phyloP scores from a whole-genome alignment of 2,329 filamentous ascomycete genomes.

The Penicillium janthinellum region DNA sequence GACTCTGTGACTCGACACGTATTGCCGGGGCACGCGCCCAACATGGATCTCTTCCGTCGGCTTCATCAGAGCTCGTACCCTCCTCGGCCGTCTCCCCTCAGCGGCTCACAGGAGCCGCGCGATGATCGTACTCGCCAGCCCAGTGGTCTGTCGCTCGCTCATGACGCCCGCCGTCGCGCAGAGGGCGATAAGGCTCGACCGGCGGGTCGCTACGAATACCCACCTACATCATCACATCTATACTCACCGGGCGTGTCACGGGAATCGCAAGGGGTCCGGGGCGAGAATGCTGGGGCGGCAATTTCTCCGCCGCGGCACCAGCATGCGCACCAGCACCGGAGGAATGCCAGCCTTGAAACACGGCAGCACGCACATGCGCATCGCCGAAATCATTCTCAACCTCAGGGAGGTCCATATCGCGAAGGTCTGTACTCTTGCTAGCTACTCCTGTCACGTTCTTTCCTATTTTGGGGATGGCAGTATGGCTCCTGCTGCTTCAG shows the following conservation, averaged over 20 bases:
- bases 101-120: slow-evolving; percentile 34
- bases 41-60: slow-evolving; percentile 34
- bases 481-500: neutral
- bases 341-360: slow-evolving; percentile 13
- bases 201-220: slow-evolving; percentile 19
- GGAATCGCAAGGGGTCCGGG: slow-evolving; percentile 22
- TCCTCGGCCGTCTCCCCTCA: slow-evolving; percentile 36
- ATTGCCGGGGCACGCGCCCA: slow-evolving; percentile 7
- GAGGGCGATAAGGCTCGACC: slow-evolving; percentile 23
- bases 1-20: neutral
- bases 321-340: slow-evolving; percentile 19
- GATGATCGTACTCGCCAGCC: slow-evolving; percentile 30
- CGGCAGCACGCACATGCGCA: slow-evolving; percentile 19
- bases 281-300: slow-evolving; percentile 19
- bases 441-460: neutral
- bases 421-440: slow-evolving; percentile 20
- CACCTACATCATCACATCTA: slow-evolving; percentile 13
- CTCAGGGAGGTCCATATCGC: slow-evolving; percentile 14
- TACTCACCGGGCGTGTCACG: slow-evolving; percentile 15
- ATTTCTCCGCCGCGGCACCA: slow-evolving; percentile 19
- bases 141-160: slow-evolving; percentile 18
- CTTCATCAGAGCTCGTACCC: slow-evolving; percentile 33
- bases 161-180: slow-evolving; percentile 25
- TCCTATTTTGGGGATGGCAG: neutral
- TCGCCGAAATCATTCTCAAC: slow-evolving; percentile 27